phyloP scores from a whole-genome alignment of 768 basidiomycete species.

The Strobilomyces confusus region DNA sequence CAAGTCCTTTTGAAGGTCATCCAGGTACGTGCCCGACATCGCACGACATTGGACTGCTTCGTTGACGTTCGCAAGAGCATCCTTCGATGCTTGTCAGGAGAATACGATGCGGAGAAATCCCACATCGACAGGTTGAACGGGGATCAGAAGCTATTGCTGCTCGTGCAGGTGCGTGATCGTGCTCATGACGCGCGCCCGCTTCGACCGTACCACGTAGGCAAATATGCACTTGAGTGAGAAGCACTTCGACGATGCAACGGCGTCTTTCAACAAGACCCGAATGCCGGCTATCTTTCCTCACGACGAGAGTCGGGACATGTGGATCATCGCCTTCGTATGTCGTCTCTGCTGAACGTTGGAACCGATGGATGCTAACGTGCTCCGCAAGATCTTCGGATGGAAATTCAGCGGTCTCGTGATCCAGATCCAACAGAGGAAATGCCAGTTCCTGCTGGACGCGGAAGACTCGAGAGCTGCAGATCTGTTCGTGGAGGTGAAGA shows the following conservation, averaged over 20 bases:
- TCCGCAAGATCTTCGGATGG: slow-evolving; percentile 18
- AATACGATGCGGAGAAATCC: background rate
- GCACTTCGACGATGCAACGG: slow-evolving; percentile 5
- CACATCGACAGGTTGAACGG: background rate
- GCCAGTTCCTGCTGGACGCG: slow-evolving; percentile 1
- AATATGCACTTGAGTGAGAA: slow-evolving; percentile 10
- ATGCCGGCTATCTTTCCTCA: slow-evolving; percentile 13
- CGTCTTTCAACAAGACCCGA: slow-evolving; percentile 5
- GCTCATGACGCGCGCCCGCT: no score
- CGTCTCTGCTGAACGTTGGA: background rate
- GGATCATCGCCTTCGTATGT: slow-evolving; percentile 11
- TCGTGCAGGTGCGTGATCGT: slow-evolving; percentile 10
- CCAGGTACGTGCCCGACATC: slow-evolving; percentile 2
- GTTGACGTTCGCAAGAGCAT: slow-evolving; percentile 8
- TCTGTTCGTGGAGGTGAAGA: slow-evolving; percentile 8
- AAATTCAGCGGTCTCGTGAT: slow-evolving; percentile 17
- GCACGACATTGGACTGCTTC: background rate
- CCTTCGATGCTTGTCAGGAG: slow-evolving; percentile 10
- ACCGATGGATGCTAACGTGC: background rate
- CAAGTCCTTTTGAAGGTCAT: slow-evolving; percentile 6
- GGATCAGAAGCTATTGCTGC: slow-evolving; percentile 3
- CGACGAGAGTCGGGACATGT: slow-evolving; percentile 12
- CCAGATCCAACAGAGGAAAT: slow-evolving; percentile 15
- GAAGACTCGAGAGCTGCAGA: slow-evolving; percentile 2
- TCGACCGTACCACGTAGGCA: slow-evolving; percentile 1